Percentiles rank a stretch among this genome's conserved stretches.
phyloP scores from a whole-genome alignment of 768 basidiomycete species.

The Cyclocybe aegerita region DNA sequence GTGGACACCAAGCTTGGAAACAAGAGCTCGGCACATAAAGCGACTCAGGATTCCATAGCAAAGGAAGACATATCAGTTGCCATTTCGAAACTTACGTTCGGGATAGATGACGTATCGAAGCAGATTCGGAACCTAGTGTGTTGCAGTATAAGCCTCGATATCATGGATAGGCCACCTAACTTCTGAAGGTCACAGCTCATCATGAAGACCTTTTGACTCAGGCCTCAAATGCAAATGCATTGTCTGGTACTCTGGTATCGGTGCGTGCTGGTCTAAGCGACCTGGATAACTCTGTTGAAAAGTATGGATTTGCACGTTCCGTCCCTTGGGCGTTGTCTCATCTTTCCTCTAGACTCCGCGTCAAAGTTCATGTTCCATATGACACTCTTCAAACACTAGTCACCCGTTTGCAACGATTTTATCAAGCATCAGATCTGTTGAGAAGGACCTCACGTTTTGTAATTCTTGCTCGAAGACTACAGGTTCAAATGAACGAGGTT shows the following conservation, averaged over 20 bases:
- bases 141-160: conserved; percentile 9
- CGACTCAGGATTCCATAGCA: conserved; percentile 50
- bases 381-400: conserved; percentile 72
- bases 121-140: conserved; percentile 85
- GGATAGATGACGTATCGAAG: conserved; percentile 89
- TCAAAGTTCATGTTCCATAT: conserved; percentile 86
- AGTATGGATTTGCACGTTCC: conserved; percentile 42
- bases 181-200: conserved; percentile 70
- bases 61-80: conserved; percentile 90
- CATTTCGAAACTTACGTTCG: conserved; percentile 82
- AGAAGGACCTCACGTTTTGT: conserved; percentile 85
- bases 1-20: conserved; percentile 28
- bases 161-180: conserved; percentile 10
- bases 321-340: conserved; percentile 14
- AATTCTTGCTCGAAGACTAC: conserved; percentile 76
- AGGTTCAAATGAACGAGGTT: conserved; percentile 82
- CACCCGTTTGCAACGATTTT: conserved; percentile 70
- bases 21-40: conserved; percentile 31
- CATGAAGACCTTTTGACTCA: conserved; percentile 82
- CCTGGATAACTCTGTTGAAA: conserved; percentile 73
- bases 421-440: conserved; percentile 81
- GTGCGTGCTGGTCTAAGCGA: conserved; percentile 73
- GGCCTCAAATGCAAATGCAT: conserved; percentile 71
- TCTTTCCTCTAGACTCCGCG: conserved; percentile 58
- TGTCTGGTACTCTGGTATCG: conserved; percentile 66